These are phyloP conservation scores for Xylariaceae sp. DNA, from an alignment of 2,329 filamentous ascomycete species.

Conservation along the genomic window DNA sequence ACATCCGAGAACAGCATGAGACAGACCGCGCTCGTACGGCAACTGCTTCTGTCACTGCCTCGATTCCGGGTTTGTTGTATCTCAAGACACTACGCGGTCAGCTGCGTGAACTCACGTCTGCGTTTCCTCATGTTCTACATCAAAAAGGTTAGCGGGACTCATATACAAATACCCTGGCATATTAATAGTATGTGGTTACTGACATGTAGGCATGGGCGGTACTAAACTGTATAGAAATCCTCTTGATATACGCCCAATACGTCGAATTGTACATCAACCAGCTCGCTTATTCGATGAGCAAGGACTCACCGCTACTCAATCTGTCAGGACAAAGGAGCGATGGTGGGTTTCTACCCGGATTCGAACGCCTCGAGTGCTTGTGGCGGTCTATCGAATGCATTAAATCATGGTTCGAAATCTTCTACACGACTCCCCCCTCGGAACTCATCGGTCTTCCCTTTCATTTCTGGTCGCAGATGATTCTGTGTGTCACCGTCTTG, in stretches of 20 bases:
- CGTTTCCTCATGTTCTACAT: constrained; percentile 34
- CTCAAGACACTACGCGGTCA: constrained; percentile 42
- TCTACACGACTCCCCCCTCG: constrained; percentile 38
- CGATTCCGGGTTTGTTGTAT: constrained; percentile 36
- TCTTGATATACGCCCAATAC: constrained; percentile 38
- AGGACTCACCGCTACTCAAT: constrained; percentile 27
- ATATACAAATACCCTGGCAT: not conserved
- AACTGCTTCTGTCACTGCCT: constrained; percentile 19
- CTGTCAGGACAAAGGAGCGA: constrained; percentile 13
- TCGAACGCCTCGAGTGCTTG: constrained; percentile 43
- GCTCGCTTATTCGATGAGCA: constrained; percentile 37
- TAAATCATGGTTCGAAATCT: constrained; percentile 44
- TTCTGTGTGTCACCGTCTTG: constrained; percentile 44
- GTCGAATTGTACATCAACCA: constrained; percentile 31
- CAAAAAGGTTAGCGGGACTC: constrained; percentile 28
- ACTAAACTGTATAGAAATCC: constrained; percentile 28
- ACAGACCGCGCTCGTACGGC: constrained; percentile 13
- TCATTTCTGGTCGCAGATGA: constrained; percentile 47
- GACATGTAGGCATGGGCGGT: constrained; percentile 18
- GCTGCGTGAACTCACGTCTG: constrained; percentile 41
- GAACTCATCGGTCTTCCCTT: constrained; percentile 43
- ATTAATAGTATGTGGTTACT: not conserved
- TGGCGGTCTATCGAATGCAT: constrained; percentile 45
- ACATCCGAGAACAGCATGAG: constrained; percentile 42
- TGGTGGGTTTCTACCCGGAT: constrained; percentile 30